Base-by-base conservation (phyloP, 2,329 filamentous ascomycete species). In the Polytolypa hystricis region DNA sequence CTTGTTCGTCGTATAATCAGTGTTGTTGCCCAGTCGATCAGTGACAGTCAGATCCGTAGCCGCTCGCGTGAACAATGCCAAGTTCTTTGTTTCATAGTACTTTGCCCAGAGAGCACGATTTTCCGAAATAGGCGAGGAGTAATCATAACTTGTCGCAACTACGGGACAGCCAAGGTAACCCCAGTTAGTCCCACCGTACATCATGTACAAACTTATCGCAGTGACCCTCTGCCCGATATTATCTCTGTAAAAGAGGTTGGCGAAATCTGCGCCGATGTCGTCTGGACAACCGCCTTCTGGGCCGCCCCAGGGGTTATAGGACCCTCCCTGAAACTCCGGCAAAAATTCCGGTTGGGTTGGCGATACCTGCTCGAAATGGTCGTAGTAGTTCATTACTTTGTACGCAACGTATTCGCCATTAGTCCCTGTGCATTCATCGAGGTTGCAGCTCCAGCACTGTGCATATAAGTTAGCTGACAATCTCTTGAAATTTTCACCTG, bases 101-200 rank as follows among this genome's bases (percentile, higher is more conserved):
- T 89, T 89, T 51, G 86, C 81, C 18, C 67, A 60, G 2, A 89
- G 64, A 1, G 70, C 70, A 17, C 83, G 70, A 27, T 81, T 75
- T 50, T 91, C 84, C 1, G 70, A 68, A 36, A 89, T 84, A 5
- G 68, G 62, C 4, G 75, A 66, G 5, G 71, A 70, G 46, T 77
- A 77, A 47, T 79, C 73, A 47, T 78, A 77, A 4, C 65, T 70
- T 0, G 71, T 77, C 41, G 77, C 77, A 3, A 69, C 75, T 9
- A 75, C 77, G 6, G 77, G 70, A 45, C 84, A 74, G 0, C 81
- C 80, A 4, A 84, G 56, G 43, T 85, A 86, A 0, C 83, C 83
- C 83, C 83, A 89, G 52, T 89, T 91, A 0, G 83, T 87, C 4
- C 83, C 84, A 10, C 84, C 84, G 45, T 71, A 83, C 1, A 71